Evolutionary conservation across 441 rosid species (phyloP), one percentile per base, ranked within the genome.

Genomic region (Francoa sonchifolia): DNA sequence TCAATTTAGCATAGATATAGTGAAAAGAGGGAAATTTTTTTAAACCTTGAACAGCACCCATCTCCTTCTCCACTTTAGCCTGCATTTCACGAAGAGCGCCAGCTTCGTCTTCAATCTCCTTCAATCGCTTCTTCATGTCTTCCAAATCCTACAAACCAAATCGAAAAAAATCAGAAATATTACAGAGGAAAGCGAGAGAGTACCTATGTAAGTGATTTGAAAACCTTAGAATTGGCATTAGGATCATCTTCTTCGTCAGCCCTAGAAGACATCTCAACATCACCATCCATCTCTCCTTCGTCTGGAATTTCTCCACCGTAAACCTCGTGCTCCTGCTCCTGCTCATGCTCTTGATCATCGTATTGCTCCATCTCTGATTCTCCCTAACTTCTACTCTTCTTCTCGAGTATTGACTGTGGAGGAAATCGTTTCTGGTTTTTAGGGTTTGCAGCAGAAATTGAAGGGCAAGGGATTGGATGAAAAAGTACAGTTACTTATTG

Each of bases 61-160:
- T 76, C 71, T 79, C 89, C 52, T 76, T 76, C 75, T 79, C 89
- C 59, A 75, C 89, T 51, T 79, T 79, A 40, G 89, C 82, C 62
- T 79, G 89, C 84, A 79, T 71, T 50, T 79, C 84, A 18, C 89
- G 89, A 33, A 79, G 72, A 54, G 89, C 84, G 4, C 82, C 73
- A 14, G 84, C 84, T 58, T 79, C 89, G 19, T 79, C 89, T 44
- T 79, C 82, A 44, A 76, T 79, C 70, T 79, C 83, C 64, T 71
- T 79, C 44, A 79, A 63, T 26, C 89, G 66, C 60, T 65, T 79
- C 67, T 71, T 79, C 89, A 73, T 76, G 28, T 79, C 77, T 63
- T 79, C 89, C 67, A 79, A 59, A 4, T 79, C 89, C 89, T 76
- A 35, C 28, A 23, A 21, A 38, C 12, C 11, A 12, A 5, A 17